Base-by-base conservation (phyloP, 1,284 basidiomycete genomes). In the Apiotrichum domesticum region DNA sequence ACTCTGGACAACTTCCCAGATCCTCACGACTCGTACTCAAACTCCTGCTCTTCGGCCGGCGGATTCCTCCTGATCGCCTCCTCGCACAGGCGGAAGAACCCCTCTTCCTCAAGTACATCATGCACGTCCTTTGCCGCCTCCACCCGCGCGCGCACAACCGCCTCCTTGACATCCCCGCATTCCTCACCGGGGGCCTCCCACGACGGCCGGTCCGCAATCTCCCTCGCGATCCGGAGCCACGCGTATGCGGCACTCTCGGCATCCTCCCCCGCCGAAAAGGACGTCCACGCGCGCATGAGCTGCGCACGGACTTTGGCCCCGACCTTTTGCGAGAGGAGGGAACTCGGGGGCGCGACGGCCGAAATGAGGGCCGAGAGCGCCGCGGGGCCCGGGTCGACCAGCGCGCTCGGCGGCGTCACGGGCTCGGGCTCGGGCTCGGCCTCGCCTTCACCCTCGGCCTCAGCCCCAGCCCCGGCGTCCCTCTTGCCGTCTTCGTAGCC, bases 41-140 rank as follows among this genome's bases (percentile, higher is more conserved):
- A 57, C 33, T n/a, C 34, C 51, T 34, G 33, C 43, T 53, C 54
- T 7, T 54, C 53, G 15, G 35, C 49, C 34, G 35, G 32, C n/a
- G 43, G 41, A 34, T 50, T 50, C 13, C 49, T 35, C 13, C 56
- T 47, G 42, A 69, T 63, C 3, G 63, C 63, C 50, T 64, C 65
- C 59, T 75, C 71, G n/a, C 71, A 56, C 21, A 68, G 56, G n/a
- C 68, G 55, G 61, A 62, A 70, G 46, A 75, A 73, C n/a, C 48
- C 59, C 9, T 63, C 64, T n/a, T 39, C 43, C 4, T 41, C 55
- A 8, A 66, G 42, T 4, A 66, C 52, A 15, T 63, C 61, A 45
- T 61, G 66, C 56, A 74, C 56, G 44, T 72, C 68, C 56, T 54
- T 57, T 11, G 69, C 54, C 6, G 65, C 62, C 62, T 69, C 65